Evolutionary conservation across 495 filamentous ascomycete genomes (phyloP).

Genomic region (Hypoxylon cercidicola): DNA sequence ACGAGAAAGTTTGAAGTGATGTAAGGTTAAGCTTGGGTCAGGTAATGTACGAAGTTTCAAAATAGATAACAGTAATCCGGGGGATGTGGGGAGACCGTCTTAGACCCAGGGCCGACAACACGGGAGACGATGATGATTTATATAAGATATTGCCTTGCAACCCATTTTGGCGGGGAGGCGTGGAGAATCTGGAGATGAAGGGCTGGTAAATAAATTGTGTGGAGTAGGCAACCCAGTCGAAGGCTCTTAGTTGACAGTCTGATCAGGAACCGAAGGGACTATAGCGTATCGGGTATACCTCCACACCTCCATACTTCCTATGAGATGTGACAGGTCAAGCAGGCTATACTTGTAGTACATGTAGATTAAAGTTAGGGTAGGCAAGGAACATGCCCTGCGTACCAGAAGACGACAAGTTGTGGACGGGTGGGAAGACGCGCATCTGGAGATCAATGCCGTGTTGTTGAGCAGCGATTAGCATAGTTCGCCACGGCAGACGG

Average conservation of each 20-base stretch:
- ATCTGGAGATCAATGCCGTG: constrained; percentile 48
- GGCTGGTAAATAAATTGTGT: constrained; percentile 45
- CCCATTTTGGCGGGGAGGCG: constrained; percentile 43
- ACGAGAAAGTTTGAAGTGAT: constrained; percentile 16
- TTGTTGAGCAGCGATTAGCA: constrained; percentile 38
- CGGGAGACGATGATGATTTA: constrained; percentile 47
- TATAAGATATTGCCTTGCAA: constrained; percentile 46
- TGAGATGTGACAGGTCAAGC: constrained; percentile 41
- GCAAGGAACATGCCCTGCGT: constrained; percentile 41
- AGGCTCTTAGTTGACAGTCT: constrained; percentile 35
- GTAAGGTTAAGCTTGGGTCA: constrained; percentile 28
- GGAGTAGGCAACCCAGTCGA: constrained; percentile 44
- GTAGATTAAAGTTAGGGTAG: constrained; percentile 26
- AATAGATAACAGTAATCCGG: constrained; percentile 37
- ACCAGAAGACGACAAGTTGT: constrained; percentile 34
- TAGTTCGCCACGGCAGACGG: constrained; percentile 32
- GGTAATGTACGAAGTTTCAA: constrained; percentile 31
- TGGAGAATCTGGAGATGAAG: constrained; percentile 48
- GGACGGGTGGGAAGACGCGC: constrained; percentile 42
- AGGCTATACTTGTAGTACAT: constrained; percentile 41
- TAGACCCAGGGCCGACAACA: constrained; percentile 40
- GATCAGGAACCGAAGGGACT: constrained; percentile 46
- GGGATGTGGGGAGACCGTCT: constrained; percentile 42
- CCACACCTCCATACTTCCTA: constrained; percentile 40
- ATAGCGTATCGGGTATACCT: constrained; percentile 43